Evolutionary conservation across 805 yeast genomes (phyloP), one percentile per base, ranked within the genome.

Genomic region (Candida suzukii): DNA sequence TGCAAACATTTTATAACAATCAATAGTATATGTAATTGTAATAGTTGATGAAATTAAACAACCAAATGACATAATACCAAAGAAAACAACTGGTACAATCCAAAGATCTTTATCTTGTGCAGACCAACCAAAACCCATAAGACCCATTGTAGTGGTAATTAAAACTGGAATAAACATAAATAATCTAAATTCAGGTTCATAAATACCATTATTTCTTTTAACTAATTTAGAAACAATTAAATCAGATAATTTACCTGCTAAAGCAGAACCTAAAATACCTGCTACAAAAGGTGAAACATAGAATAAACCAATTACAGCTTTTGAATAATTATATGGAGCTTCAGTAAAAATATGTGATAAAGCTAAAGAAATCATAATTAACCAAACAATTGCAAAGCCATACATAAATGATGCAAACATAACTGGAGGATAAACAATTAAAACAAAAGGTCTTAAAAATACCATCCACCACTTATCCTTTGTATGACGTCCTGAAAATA

Each of bases 81-180:
- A 66, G 51, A 78, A 74, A 0, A 78, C 52, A 2, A 78, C 68
- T 2, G 83, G 83, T 1, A 73, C 83, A 40, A 73, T 62, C 83
- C 83, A 75, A 9, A 56, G 47, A 49, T 75, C 77, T 16, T 62
- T 50, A 4, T 55, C 64, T 19, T 64, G 56, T 0, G 77, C 56
- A 2, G 80, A 64, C 83, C 83, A 78, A 4, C 84, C 84, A 52
- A 73, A 78, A 5, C 83, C 84, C 67, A 78, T 71, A 35, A 77
- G 60, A 2, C 83, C 84, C 33, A 74, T 61, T 5, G 66, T 41
- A 10, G 65, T 60, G 2, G 73, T 42, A 11, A 74, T 45, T 42
- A 68, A 55, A 17, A 75, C 70, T 1, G 80, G 80, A 13, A 73
- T 28, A 18, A 75, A 57, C 80, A 77, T 73, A 20, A 76, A 44